Evolutionary conservation across 208 protist genomes (phyloP).

Genomic region (Perkinsela sp.): DNA sequence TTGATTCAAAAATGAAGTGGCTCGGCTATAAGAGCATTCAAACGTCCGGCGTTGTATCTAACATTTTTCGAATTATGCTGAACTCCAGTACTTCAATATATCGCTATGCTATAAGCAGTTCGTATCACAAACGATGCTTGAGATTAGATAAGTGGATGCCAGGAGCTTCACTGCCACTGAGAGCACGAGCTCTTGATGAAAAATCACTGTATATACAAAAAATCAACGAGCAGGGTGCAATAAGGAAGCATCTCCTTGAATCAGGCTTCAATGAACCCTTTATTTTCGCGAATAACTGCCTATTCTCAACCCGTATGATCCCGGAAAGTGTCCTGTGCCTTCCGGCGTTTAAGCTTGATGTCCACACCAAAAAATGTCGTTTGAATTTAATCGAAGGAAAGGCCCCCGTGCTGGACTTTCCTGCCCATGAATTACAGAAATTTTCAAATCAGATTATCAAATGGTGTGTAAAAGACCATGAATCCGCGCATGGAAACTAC

Average conservation of each 20-base stretch:
- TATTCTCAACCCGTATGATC: background rate
- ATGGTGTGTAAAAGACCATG: background rate
- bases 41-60: conserved; percentile 33
- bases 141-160: conserved; percentile 1
- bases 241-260: background rate
- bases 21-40: conserved; percentile 18
- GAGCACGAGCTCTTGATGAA: too few relatives aligned
- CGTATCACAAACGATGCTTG: conserved; percentile 7
- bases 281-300: background rate
- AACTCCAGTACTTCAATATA: background rate
- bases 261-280: background rate
- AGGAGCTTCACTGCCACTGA: too few relatives aligned
- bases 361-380: background rate
- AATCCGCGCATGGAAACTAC: background rate
- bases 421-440: background rate
- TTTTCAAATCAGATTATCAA: background rate
- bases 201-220: background rate
- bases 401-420: background rate
- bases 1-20: conserved; percentile 29
- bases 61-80: conserved; percentile 20
- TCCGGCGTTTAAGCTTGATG: background rate
- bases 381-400: background rate
- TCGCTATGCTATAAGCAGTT: conserved; percentile 5
- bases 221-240: background rate
- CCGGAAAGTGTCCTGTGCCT: background rate